Base-by-base conservation (phyloP, 2,329 filamentous ascomycete genomes). In the Stagonosporopsis tanaceti region DNA sequence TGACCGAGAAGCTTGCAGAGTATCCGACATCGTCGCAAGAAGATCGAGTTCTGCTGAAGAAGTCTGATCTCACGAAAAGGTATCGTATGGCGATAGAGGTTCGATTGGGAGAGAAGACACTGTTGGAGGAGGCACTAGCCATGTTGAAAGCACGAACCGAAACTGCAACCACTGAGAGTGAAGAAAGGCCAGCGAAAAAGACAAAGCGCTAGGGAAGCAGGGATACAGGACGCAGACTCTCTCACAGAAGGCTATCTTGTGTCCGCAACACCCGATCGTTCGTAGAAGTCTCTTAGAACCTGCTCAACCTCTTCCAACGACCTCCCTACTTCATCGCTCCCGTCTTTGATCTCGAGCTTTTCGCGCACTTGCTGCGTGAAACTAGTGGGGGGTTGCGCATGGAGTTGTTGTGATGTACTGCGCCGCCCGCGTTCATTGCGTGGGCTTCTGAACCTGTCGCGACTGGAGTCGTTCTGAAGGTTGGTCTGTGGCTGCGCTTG, bases 31-130 rank as follows among this genome's bases (percentile, higher is more conserved):
- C 53, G 5, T 22, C 52, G 8, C 37, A 55, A 12, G 57, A 66
- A 27, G 65, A 69, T 20, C 47, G 62, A n/a, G 55, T 12, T 11
- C 35, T 65, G 1, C 40, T 67, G 17, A 47, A 59, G 30, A 38
- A 47, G 2, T 25, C 42, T 2, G 46, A 32, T 30, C n/a, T 65
- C 7, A 34, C 40, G 1, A 64, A 60, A n/a, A 61, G 65, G 22
- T 54, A 53, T 35, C 59, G 63, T 2, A 67, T 69, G 66, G 62
- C 66, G 1, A 17, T 67, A 14, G 57, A 64, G 7, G 62, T 67
- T 6, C 59, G 66, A 6, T 12, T 67, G 8, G 65, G 66, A 8
- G 66, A 69, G 32, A 69, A 69, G 38, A 22, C 34, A 1, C 20
- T 69, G 20, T 51, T 69, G 6, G 47, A 62, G 24, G 66, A 69